These are phyloP conservation scores for Pyricularia sp. DNA, from an alignment of 2,329 filamentous ascomycete genomes.

Conservation along the genomic window DNA sequence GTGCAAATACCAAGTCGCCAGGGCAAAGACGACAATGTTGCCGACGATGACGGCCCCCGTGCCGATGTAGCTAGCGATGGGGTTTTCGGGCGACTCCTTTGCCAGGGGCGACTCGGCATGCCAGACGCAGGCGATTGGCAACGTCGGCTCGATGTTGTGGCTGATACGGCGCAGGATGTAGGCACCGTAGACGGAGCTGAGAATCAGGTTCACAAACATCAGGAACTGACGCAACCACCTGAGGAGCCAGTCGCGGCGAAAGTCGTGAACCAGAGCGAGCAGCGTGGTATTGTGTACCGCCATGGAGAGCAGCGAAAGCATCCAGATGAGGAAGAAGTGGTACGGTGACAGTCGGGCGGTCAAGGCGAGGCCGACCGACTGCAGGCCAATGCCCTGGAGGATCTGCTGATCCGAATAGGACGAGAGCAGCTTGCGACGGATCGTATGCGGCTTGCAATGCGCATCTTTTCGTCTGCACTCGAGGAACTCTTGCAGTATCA, in stretches of 20 bases:
- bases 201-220: conserved; percentile 55
- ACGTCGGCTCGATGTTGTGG: conserved; percentile 34
- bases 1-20: conserved; percentile 58
- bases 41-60: conserved; percentile 53
- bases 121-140: conserved; percentile 57
- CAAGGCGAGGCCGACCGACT: conserved; percentile 52
- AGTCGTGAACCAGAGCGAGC: conserved; percentile 56
- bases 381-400: conserved; percentile 59
- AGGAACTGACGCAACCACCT: conserved; percentile 56
- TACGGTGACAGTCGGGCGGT: conserved; percentile 51
- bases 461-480: conserved; percentile 10
- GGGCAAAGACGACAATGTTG: conserved; percentile 47
- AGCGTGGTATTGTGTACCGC: conserved; percentile 57
- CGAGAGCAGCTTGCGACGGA: conserved; percentile 54
- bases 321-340: conserved; percentile 65
- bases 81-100: conserved; percentile 20
- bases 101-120: conserved; percentile 11
- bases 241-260: conserved; percentile 57
- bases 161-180: conserved; percentile 47
- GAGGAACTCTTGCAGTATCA: conserved; percentile 44
- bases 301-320: conserved; percentile 54
- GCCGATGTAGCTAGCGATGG: conserved; percentile 41
- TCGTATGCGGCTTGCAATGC: conserved; percentile 34
- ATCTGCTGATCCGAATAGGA: conserved; percentile 54
- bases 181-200: conserved; percentile 46